Evolutionary conservation across 1,139 yeast genomes (phyloP).

Genomic region (Diutina rugosa): DNA sequence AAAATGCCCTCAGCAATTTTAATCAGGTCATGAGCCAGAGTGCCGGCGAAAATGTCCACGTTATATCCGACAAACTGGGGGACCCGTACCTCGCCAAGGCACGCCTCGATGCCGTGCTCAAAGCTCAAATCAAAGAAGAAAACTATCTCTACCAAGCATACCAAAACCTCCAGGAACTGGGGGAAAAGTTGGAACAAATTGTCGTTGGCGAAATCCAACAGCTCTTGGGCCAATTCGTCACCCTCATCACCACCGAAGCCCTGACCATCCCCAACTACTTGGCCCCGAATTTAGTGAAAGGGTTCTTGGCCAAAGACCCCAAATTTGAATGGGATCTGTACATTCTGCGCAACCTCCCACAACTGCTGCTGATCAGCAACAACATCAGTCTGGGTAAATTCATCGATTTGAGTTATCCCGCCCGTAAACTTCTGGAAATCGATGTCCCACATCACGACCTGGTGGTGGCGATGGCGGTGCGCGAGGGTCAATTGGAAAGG

Average conservation of each 20-base stretch:
- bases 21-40: slow-evolving; percentile 6
- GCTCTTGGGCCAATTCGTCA: slow-evolving; percentile 62
- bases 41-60: slow-evolving; percentile 17
- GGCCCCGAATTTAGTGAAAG: slow-evolving; percentile 54
- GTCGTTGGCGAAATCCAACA: slow-evolving; percentile 80
- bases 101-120: slow-evolving; percentile 62
- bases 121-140: slow-evolving; percentile 70
- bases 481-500: slow-evolving; percentile 77
- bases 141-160: slow-evolving; percentile 80
- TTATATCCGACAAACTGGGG: slow-evolving; percentile 23
- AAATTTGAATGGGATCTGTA: slow-evolving; percentile 85
- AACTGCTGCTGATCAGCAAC: slow-evolving; percentile 15
- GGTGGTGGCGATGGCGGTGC: slow-evolving; percentile 55
- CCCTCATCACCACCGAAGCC: slow-evolving; percentile 54
- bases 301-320: slow-evolving; percentile 68
- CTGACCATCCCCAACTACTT: slow-evolving; percentile 53
- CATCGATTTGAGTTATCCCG: slow-evolving; percentile 60
- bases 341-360: slow-evolving; percentile 48
- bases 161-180: slow-evolving; percentile 75
- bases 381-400: slow-evolving; percentile 36
- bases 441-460: slow-evolving; percentile 57
- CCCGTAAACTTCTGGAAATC: slow-evolving; percentile 53
- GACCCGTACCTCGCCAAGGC: slow-evolving; percentile 79
- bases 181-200: slow-evolving; percentile 78
- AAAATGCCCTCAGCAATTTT: slow-evolving; percentile 35